phyloP scores from a whole-genome alignment of 2,329 filamentous ascomycete genomes.

The Aspergillus chevalieri region DNA sequence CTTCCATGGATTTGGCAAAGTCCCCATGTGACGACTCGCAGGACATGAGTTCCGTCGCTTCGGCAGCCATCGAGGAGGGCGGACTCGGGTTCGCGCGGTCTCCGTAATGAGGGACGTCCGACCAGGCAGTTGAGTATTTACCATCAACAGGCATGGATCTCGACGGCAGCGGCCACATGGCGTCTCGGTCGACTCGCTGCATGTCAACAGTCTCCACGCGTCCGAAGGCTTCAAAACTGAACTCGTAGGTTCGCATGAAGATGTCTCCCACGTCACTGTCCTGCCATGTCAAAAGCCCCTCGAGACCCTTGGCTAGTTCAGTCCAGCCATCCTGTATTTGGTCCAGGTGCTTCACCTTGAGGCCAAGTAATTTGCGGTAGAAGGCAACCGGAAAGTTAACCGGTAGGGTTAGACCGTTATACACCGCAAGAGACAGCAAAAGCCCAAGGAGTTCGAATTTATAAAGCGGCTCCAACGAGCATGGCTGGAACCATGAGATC shows the following conservation, averaged over 20 bases:
- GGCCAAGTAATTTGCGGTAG: constrained; percentile 70
- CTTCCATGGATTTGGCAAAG: constrained; percentile 17
- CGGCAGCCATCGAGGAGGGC: constrained; percentile 17
- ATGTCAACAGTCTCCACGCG: constrained; percentile 51
- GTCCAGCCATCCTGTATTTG: constrained; percentile 87
- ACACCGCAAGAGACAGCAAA: constrained; percentile 81
- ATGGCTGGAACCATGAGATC: constrained; percentile 83
- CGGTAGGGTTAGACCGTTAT: constrained; percentile 87
- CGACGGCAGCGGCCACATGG: constrained; percentile 26
- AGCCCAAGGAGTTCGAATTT: constrained; percentile 86
- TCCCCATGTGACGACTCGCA: constrained; percentile 9
- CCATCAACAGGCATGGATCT: constrained; percentile 6
- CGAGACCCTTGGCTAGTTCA: constrained; percentile 67
- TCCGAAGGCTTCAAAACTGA: constrained; percentile 61
- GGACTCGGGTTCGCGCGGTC: constrained; percentile 13
- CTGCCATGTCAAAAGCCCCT: constrained; percentile 67
- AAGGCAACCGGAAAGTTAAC: constrained; percentile 80
- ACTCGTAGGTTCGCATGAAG: constrained; percentile 80
- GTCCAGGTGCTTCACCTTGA: constrained; percentile 62
- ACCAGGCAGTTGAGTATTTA: constrained; percentile 14
- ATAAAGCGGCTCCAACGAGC: constrained; percentile 74
- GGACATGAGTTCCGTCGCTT: constrained; percentile 8
- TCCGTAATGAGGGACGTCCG: constrained; percentile 17
- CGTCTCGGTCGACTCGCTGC: constrained; percentile 36
- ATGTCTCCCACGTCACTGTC: constrained; percentile 75